Percentiles rank a stretch among this genome's conserved stretches.
Conservation (phyloP, 148 eudicot species). For the Amaranthus palmeri region DNA sequence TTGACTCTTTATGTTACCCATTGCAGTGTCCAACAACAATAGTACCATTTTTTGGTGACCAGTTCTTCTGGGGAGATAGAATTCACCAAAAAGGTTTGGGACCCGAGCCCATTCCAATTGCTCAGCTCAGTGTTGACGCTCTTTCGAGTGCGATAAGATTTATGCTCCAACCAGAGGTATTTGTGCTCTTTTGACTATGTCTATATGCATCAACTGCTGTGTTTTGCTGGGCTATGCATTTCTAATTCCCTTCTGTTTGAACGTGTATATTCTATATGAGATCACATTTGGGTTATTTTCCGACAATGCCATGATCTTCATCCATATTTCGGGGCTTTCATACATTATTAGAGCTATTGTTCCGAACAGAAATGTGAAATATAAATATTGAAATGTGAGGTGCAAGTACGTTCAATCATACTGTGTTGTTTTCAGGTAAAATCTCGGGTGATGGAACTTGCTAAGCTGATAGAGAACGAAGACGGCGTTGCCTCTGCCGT, state of each 20-base stretch:
- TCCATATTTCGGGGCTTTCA: not conserved
- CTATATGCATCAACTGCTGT: not conserved
- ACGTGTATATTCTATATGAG: not conserved
- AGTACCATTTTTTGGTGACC: conserved; percentile 97
- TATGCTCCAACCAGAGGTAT: conserved; percentile 92
- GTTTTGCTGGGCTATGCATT: not conserved
- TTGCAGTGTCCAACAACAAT: conserved; percentile 94
- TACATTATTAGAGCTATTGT: not conserved
- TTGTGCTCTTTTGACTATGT: not conserved
- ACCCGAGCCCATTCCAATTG: conserved; percentile 81
- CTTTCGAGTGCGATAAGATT: conserved; percentile 70
- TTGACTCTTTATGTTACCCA: conserved; percentile 1
- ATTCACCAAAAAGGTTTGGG: conserved; percentile 77
- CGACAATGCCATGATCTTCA: not conserved
- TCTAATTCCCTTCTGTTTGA: not conserved
- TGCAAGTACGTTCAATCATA: not conserved
- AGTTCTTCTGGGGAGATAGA: conserved; percentile 92
- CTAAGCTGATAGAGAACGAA: conserved; percentile 66
- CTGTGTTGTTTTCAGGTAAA: conserved; percentile 50
- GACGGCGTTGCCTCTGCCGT: conserved; percentile 93
- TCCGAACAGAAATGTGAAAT: not conserved
- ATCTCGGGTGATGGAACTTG: conserved; percentile 67
- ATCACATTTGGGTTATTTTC: too few species aligned
- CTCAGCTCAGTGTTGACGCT: conserved; percentile 59
- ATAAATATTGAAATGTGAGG: not conserved